Evolutionary conservation across 208 protist species (phyloP).

Genomic region (Trypanosoma vivax): DNA sequence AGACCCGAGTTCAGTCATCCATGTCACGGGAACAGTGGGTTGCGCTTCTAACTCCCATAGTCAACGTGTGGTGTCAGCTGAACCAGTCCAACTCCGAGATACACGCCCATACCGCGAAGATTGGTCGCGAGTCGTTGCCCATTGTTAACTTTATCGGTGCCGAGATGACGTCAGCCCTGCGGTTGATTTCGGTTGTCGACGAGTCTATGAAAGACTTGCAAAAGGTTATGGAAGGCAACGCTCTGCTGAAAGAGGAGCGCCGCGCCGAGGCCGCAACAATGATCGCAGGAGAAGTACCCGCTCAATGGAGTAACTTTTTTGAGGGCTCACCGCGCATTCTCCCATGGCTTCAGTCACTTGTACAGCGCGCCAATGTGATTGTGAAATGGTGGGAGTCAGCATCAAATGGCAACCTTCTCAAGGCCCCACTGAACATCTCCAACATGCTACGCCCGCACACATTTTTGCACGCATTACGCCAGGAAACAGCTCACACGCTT

Average conservation of each 20-base stretch:
- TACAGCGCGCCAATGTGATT: slow-evolving; percentile 72
- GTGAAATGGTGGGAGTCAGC: slow-evolving; percentile 52
- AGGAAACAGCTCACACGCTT: slow-evolving; percentile 87
- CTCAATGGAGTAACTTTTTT: slow-evolving; percentile 87
- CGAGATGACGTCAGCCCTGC: slow-evolving; percentile 70
- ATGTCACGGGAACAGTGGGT: slow-evolving; percentile 89
- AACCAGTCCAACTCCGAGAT: slow-evolving; percentile 56
- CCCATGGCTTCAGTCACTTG: slow-evolving; percentile 85
- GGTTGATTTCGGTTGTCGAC: slow-evolving; percentile 77
- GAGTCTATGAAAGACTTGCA: slow-evolving; percentile 65
- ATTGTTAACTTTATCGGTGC: slow-evolving; percentile 86
- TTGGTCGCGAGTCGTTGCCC: slow-evolving; percentile 29
- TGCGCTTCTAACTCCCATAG: slow-evolving; percentile 67
- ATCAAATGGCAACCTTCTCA: slow-evolving; percentile 59
- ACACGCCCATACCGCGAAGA: slow-evolving; percentile 22
- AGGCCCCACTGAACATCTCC: slow-evolving; percentile 62
- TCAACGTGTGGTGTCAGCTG: slow-evolving; percentile 80
- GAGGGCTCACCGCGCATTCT: slow-evolving; percentile 65
- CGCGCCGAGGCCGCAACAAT: slow-evolving; percentile 71
- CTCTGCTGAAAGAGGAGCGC: slow-evolving; percentile 80
- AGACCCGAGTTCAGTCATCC: slow-evolving; percentile 41
- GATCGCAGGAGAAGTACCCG: slow-evolving; percentile 80
- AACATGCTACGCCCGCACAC: slow-evolving; percentile 90
- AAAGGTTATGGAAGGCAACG: slow-evolving; percentile 83
- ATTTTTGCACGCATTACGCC: slow-evolving; percentile 94